These are phyloP conservation scores for Toxoplasma gondii DNA, from an alignment of 169 alveolate species.

Conservation along the genomic window DNA sequence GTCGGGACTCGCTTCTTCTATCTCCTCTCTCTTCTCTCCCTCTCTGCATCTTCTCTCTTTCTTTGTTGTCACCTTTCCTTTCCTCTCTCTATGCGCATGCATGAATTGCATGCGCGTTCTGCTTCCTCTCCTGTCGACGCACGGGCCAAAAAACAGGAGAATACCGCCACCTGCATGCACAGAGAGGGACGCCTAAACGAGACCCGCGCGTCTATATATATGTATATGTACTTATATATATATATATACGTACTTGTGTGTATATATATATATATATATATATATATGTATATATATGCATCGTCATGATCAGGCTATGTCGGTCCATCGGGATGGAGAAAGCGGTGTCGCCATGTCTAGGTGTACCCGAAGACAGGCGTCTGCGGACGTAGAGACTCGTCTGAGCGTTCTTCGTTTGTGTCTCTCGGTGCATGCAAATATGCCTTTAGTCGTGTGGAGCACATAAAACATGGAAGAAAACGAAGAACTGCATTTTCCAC, in stretches of 20 bases:
- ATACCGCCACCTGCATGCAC: background rate
- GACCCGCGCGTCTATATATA: background rate
- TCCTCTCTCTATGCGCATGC: background rate
- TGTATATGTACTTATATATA: constrained; percentile 7
- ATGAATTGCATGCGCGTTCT: background rate
- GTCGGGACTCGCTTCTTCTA: background rate
- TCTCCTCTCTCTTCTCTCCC: background rate
- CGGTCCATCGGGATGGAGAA: too few relatives aligned
- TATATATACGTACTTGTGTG: background rate
- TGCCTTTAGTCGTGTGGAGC: too few relatives aligned
- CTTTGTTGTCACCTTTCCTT: background rate
- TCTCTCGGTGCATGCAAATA: too few relatives aligned
- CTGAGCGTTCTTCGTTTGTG: too few relatives aligned
- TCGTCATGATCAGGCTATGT: background rate
- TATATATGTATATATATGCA: background rate
- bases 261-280: background rate
- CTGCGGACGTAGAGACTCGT: too few relatives aligned
- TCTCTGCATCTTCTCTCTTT: background rate
- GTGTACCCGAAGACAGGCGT: too few relatives aligned
- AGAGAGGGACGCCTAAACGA: too few relatives aligned
- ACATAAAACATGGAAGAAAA: too few relatives aligned
- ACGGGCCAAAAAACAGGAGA: background rate
- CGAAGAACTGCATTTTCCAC: too few relatives aligned
- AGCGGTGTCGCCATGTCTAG: too few relatives aligned
- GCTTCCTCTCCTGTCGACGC: background rate